These are phyloP conservation scores for Hibiscus syriacus DNA, from an alignment of 345 rosid genomes.

Conservation along the genomic window DNA sequence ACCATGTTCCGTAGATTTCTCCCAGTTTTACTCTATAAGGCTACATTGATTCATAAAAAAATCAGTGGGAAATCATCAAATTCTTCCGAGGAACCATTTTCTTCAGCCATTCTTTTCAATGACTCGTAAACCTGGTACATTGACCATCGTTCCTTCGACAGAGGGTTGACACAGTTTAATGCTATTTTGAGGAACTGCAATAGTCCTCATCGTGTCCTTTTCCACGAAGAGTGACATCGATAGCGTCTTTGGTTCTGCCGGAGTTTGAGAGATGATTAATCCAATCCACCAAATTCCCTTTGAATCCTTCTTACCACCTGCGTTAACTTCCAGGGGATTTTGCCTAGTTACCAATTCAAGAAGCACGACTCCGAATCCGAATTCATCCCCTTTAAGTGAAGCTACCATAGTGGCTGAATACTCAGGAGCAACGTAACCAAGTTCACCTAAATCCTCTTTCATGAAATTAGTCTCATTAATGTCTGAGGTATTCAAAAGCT, in stretches of 20 bases:
- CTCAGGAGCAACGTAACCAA: conserved; percentile 77
- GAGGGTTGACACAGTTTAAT: conserved; percentile 43
- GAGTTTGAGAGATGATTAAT: conserved; percentile 39
- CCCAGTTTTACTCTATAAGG: no score
- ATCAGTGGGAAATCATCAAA: no score
- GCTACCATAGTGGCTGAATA: conserved; percentile 62
- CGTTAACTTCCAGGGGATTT: conserved; percentile 39
- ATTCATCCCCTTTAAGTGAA: conserved; percentile 73
- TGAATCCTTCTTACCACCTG: conserved; percentile 38
- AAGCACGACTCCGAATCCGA: conserved; percentile 72
- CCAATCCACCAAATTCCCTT: conserved; percentile 73
- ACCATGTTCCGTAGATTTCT: no score
- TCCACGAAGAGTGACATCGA: conserved; percentile 41
- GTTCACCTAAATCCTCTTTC: conserved; percentile 60
- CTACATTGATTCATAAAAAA: no score
- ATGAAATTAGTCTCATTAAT: conserved; percentile 40
- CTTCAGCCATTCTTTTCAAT: no score
- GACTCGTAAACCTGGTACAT: no score
- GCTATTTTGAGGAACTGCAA: conserved; percentile 54
- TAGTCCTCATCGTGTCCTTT: conserved; percentile 55
- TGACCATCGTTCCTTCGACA: no score
- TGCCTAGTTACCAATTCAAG: conserved; percentile 66
- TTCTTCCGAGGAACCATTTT: no score
- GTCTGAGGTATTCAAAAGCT: conserved; percentile 40
- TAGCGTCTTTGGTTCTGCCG: conserved; percentile 36